A percentile compares a stretch with the other conserved stretches of the same genome.
Conservation (phyloP, 495 filamentous ascomycete species). For the Pyronema domesticum region DNA sequence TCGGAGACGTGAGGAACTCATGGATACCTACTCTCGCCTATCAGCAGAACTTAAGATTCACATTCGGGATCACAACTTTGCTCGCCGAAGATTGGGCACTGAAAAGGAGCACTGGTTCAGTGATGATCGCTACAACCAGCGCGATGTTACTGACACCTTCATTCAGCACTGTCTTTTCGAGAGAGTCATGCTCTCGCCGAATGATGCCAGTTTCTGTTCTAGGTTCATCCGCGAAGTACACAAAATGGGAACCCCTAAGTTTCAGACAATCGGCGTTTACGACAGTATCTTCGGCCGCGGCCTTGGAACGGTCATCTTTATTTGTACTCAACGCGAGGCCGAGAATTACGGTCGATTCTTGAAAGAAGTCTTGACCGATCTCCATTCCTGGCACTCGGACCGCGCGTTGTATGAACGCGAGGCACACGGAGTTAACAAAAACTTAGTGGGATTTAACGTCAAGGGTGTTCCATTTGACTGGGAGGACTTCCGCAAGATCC, state of each 20-base stretch:
- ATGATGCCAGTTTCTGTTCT: conserved; percentile 76
- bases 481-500: conserved; percentile 65
- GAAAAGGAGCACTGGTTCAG: conserved; percentile 72
- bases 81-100: conserved; percentile 44
- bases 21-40: conserved; percentile 43
- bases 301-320: conserved; percentile 62
- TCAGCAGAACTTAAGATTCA: conserved; percentile 51
- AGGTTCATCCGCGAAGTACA: conserved; percentile 75
- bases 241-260: conserved; percentile 59
- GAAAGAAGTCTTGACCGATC: conserved; percentile 56
- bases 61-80: conserved; percentile 44
- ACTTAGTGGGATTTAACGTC: conserved; percentile 42
- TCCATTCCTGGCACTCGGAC: conserved; percentile 68
- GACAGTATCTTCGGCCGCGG: conserved; percentile 66
- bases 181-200: conserved; percentile 60
- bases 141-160: conserved; percentile 52
- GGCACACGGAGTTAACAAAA: conserved; percentile 45
- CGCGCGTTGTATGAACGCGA: conserved; percentile 60
- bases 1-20: conserved; percentile 40
- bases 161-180: conserved; percentile 84
- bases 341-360: conserved; percentile 82
- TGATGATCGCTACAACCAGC: conserved; percentile 39
- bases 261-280: conserved; percentile 69
- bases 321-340: conserved; percentile 73
- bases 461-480: conserved; percentile 40